Evolutionary conservation across 2,329 filamentous ascomycete species (phyloP).

Genomic region (Aspergillus unguis): DNA sequence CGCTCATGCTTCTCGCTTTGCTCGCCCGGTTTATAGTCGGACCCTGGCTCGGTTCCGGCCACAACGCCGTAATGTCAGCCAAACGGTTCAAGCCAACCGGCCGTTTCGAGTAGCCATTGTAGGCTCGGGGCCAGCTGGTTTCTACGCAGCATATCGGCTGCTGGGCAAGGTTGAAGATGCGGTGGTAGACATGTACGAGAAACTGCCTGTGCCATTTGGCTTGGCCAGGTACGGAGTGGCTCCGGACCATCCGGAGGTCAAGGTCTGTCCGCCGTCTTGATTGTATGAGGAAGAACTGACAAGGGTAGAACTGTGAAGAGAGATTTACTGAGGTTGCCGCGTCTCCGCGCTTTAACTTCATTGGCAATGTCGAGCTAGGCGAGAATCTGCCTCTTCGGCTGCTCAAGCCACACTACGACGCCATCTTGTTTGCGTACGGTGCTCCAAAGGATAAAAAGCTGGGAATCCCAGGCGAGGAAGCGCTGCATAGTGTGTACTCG

Average conservation of each 20-base stretch:
- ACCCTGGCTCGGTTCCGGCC: conserved; percentile 7
- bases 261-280: conserved; percentile 56
- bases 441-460: conserved; percentile 79
- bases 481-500: conserved; percentile 70
- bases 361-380: conserved; percentile 84
- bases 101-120: conserved; percentile 80
- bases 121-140: conserved; percentile 91
- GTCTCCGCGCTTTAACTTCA: conserved; percentile 79
- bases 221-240: conserved; percentile 92
- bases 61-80: conserved; percentile 30
- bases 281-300: background rate
- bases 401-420: conserved; percentile 81
- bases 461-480: conserved; percentile 71
- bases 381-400: conserved; percentile 62
- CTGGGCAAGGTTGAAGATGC: conserved; percentile 71
- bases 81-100: conserved; percentile 36
- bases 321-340: conserved; percentile 86
- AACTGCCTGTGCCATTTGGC: conserved; percentile 86
- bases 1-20: conserved; percentile 12
- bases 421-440: conserved; percentile 88
- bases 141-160: conserved; percentile 86
- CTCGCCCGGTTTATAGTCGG: conserved; percentile 4
- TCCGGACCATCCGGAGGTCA: conserved; percentile 98
- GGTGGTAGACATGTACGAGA: conserved; percentile 92
- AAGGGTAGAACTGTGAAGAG: conserved; percentile 78